Percentiles rank a stretch among this genome's conserved stretches.
phyloP scores from a whole-genome alignment of 371 early-diverging fungal species.

The Cokeromyces recurvatus region DNA sequence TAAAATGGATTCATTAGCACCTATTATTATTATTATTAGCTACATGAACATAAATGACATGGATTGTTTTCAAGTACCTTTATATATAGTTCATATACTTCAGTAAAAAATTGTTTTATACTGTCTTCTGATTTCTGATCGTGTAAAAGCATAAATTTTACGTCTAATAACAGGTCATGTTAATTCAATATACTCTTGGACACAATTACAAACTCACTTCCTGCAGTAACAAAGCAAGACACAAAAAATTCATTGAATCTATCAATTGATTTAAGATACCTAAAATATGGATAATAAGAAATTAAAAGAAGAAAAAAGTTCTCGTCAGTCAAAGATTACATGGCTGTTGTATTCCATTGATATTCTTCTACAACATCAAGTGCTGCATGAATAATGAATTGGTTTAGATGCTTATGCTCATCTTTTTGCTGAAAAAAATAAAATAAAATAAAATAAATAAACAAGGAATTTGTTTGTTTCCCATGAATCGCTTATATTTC shows the following conservation, averaged over 20 bases:
- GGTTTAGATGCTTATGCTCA: constrained; percentile 88
- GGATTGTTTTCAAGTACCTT: constrained; percentile 52
- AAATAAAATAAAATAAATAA: too few relatives aligned
- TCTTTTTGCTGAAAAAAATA: constrained; percentile 48
- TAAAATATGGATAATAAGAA: constrained; percentile 20
- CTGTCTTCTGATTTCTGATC: constrained; percentile 85
- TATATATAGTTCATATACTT: constrained; percentile 86
- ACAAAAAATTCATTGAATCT: constrained; percentile 91
- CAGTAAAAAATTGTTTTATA: constrained; percentile 86
- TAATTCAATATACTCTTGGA: neutral
- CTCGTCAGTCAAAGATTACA: constrained; percentile 43
- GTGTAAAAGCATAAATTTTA: constrained; percentile 89
- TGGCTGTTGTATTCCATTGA: constrained; percentile 78
- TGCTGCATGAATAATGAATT: constrained; percentile 94
- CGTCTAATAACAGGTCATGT: constrained; percentile 43
- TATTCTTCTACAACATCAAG: constrained; percentile 94
- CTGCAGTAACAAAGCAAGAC: constrained; percentile 89
- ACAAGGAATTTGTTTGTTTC: too few relatives aligned
- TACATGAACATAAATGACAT: too few relatives aligned
- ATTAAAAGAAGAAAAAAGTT: too few relatives aligned
- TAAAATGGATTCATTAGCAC: constrained; percentile 88
- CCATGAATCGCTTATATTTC: too few relatives aligned
- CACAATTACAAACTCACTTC: too few relatives aligned
- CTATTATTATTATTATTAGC: constrained; percentile 37
- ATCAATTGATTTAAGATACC: constrained; percentile 93